phyloP scores from a whole-genome alignment of 495 filamentous ascomycete species.

The Endocarpon pusillum region DNA sequence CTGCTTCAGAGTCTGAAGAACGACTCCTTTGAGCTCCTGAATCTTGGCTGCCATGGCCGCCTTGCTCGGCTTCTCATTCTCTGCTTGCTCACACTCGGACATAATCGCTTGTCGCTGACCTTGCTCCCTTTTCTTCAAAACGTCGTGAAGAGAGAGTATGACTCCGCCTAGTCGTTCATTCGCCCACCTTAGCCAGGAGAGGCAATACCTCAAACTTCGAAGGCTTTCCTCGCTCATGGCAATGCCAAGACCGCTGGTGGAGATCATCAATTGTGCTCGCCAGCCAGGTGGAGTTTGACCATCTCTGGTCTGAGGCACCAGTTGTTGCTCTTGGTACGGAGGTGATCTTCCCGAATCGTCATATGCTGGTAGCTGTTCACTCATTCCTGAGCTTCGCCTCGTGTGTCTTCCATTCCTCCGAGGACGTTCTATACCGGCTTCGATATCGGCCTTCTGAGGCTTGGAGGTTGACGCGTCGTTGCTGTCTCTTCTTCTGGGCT shows the following conservation, averaged over 20 bases:
- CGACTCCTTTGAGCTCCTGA: slow-evolving; percentile 49
- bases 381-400: slow-evolving; percentile 24
- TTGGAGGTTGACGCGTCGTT: slow-evolving; percentile 36
- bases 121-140: slow-evolving; percentile 61
- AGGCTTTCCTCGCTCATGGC: slow-evolving; percentile 78
- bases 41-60: slow-evolving; percentile 41
- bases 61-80: slow-evolving; percentile 20
- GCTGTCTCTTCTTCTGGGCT: slow-evolving; percentile 22
- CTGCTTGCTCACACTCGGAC: slow-evolving; percentile 9
- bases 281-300: slow-evolving; percentile 34
- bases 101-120: slow-evolving; percentile 9
- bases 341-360: slow-evolving; percentile 52
- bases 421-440: slow-evolving; percentile 13
- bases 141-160: slow-evolving; percentile 46
- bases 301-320: slow-evolving; percentile 3
- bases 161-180: slow-evolving; percentile 57
- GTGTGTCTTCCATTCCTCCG: slow-evolving; percentile 23
- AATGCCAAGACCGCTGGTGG: slow-evolving; percentile 67
- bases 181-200: slow-evolving; percentile 57
- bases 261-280: slow-evolving; percentile 65
- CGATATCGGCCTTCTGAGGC: slow-evolving; percentile 39
- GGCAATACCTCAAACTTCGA: slow-evolving; percentile 56
- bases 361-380: slow-evolving; percentile 62
- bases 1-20: slow-evolving; percentile 56
- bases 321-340: slow-evolving; percentile 32